A percentile compares a stretch with the other conserved stretches of the same genome.
Conservation (phyloP, 1,139 yeast genomes). For the Candida anutae region DNA sequence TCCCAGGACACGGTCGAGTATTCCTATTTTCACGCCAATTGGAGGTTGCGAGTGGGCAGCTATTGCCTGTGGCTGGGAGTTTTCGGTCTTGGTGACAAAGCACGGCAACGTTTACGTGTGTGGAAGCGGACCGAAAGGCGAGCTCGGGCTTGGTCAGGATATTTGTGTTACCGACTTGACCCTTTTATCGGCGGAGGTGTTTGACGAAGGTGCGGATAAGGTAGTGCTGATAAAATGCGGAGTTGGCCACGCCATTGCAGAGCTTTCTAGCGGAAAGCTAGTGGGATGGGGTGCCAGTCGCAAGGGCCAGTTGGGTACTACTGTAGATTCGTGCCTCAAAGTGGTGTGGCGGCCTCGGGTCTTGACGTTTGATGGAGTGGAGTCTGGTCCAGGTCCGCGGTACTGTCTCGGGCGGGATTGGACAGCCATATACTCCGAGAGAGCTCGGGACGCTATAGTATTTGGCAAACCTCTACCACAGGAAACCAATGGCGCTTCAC, state of each 20-base stretch:
- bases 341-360: conserved; percentile 20
- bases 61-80: conserved; percentile 76
- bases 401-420: conserved; percentile 42
- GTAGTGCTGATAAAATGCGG: conserved; percentile 35
- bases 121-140: conserved; percentile 69
- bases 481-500: not conserved
- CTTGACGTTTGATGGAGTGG: conserved; percentile 11
- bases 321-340: conserved; percentile 4
- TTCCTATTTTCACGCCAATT: conserved; percentile 16
- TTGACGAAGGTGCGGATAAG: conserved; percentile 2
- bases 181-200: conserved; percentile 1
- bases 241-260: conserved; percentile 48
- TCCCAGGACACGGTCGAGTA: not conserved
- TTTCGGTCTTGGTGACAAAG: conserved; percentile 42
- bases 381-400: not conserved
- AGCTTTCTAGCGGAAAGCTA: conserved; percentile 32
- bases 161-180: conserved; percentile 5
- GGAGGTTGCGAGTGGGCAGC: conserved; percentile 30
- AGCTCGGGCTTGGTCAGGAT: conserved; percentile 52
- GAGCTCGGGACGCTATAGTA: conserved; percentile 4
- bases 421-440: conserved; percentile 18
- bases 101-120: conserved; percentile 38
- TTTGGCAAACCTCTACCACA: not conserved
- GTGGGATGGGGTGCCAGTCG: conserved; percentile 83
- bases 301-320: conserved; percentile 57